Evolutionary conservation across 2,329 filamentous ascomycete species (phyloP).

Genomic region (Elsinoe perseae): DNA sequence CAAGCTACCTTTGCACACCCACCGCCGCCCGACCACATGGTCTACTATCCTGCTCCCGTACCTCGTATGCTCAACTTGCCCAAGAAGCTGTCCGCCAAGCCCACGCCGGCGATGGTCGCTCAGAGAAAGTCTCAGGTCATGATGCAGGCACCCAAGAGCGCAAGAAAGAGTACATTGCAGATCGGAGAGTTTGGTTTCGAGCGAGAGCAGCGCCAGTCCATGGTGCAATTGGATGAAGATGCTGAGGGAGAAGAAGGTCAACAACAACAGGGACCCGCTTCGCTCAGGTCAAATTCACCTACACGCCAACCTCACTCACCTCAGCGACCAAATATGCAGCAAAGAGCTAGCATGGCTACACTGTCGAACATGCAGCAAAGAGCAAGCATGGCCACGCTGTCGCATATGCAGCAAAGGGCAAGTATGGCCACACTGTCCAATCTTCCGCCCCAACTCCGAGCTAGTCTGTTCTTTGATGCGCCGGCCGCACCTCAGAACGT

Average conservation of each 20-base stretch:
- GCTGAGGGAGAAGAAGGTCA: neutral
- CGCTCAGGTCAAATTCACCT: constrained; percentile 7
- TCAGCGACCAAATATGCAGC: constrained; percentile 5
- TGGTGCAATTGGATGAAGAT: neutral
- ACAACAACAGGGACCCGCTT: neutral
- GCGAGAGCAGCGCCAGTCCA: neutral
- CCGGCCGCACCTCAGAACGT: constrained; percentile 40
- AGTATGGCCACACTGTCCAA: constrained; percentile 41
- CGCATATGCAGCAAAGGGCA: constrained; percentile 26
- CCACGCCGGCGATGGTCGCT: constrained; percentile 56
- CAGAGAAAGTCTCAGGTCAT: constrained; percentile 67
- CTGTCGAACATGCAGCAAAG: constrained; percentile 18
- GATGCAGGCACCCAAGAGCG: constrained; percentile 51
- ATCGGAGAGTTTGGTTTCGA: constrained; percentile 19
- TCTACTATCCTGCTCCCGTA: constrained; percentile 92
- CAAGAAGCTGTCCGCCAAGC: constrained; percentile 70
- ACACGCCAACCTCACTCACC: neutral
- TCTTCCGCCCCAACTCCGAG: constrained; percentile 75
- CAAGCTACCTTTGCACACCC: constrained; percentile 53
- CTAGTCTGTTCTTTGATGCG: constrained; percentile 82
- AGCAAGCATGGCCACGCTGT: constrained; percentile 15
- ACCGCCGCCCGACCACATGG: constrained; percentile 67
- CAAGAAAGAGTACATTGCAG: constrained; percentile 43
- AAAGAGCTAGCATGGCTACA: constrained; percentile 11
- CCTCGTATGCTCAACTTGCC: constrained; percentile 90